These are phyloP conservation scores for Amanita brunnescens DNA, from an alignment of 768 basidiomycete species.

Conservation along the genomic window DNA sequence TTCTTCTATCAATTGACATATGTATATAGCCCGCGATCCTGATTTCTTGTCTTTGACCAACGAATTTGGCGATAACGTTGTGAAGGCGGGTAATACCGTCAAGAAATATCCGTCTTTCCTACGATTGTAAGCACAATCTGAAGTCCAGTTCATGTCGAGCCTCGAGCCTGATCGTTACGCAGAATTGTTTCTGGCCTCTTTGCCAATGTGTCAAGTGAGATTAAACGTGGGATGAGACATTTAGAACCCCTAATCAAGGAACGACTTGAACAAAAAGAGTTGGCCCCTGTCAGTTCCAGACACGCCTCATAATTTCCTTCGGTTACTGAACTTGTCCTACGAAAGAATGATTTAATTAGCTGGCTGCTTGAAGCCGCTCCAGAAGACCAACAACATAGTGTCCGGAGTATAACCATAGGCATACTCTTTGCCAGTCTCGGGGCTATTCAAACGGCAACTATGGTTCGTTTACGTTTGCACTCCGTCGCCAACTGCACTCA, in stretches of 20 bases:
- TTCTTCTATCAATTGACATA: not conserved
- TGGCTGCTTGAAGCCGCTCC: conserved; percentile 38
- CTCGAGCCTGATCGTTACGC: not conserved
- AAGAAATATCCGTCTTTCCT: conserved; percentile 18
- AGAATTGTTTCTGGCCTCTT: conserved; percentile 14
- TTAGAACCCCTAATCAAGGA: conserved; percentile 21
- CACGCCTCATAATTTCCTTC: not conserved
- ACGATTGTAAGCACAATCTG: no score
- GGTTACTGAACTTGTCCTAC: not conserved
- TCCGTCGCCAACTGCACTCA: not conserved
- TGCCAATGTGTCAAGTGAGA: conserved; percentile 11
- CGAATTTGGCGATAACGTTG: conserved; percentile 12
- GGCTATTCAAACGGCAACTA: conserved; percentile 34
- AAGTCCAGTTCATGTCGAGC: not conserved
- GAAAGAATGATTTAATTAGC: conserved; percentile 37
- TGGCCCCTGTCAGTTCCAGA: conserved; percentile 17
- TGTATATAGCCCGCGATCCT: conserved; percentile 14
- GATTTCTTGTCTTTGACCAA: conserved; percentile 13
- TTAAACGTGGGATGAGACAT: conserved; percentile 14
- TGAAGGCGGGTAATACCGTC: conserved; percentile 14
- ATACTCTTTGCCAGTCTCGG: conserved; percentile 33
- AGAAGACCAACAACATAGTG: conserved; percentile 18
- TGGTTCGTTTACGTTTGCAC: conserved; percentile 20
- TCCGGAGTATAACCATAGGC: conserved; percentile 22
- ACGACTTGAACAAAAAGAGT: no score